A percentile compares a stretch with the other conserved stretches of the same genome.
Conservation (phyloP, 495 filamentous ascomycete species). For the Aspergillus steynii region DNA sequence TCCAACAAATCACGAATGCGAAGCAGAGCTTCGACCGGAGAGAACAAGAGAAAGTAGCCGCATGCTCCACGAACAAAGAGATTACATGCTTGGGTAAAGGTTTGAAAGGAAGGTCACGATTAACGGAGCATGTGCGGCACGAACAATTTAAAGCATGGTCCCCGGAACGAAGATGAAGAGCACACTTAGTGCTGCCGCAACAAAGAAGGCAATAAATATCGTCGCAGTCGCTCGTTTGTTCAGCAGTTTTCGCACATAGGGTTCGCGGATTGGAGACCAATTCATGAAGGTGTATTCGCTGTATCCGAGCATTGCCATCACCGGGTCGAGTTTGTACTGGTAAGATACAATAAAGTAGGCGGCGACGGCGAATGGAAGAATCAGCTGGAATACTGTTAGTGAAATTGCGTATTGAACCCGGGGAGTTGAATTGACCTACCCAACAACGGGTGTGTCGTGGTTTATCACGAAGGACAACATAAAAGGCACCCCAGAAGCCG, state of each 20-base stretch:
- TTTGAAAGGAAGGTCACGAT: not conserved
- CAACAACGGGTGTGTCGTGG: constrained; percentile 72
- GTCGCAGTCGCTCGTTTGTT: constrained; percentile 79
- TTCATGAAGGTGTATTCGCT: constrained; percentile 96
- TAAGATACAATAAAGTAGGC: constrained; percentile 86
- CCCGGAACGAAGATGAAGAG: constrained; percentile 94
- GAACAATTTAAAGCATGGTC: constrained; percentile 57
- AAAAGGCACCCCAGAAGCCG: constrained; percentile 91
- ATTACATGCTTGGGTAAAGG: not conserved
- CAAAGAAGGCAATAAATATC: constrained; percentile 65
- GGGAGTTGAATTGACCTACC: constrained; percentile 55
- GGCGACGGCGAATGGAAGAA: constrained; percentile 90
- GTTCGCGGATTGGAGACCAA: constrained; percentile 82
- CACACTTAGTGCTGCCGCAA: constrained; percentile 73
- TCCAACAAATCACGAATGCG: not conserved
- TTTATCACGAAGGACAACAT: constrained; percentile 85
- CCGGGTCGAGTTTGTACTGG: constrained; percentile 90
- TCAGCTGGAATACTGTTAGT: constrained; percentile 59
- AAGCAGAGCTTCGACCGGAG: not conserved
- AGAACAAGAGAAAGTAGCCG: not conserved
- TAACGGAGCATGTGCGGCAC: not conserved
- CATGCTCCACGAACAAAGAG: not conserved
- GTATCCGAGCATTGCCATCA: constrained; percentile 82
- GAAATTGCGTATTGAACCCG: not conserved
- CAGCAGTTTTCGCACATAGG: constrained; percentile 82